Percentiles rank a stretch among this genome's conserved stretches.
These are phyloP conservation scores for Penicillium sp. DNA, from an alignment of 2,329 filamentous ascomycete species.

Conservation along the genomic window DNA sequence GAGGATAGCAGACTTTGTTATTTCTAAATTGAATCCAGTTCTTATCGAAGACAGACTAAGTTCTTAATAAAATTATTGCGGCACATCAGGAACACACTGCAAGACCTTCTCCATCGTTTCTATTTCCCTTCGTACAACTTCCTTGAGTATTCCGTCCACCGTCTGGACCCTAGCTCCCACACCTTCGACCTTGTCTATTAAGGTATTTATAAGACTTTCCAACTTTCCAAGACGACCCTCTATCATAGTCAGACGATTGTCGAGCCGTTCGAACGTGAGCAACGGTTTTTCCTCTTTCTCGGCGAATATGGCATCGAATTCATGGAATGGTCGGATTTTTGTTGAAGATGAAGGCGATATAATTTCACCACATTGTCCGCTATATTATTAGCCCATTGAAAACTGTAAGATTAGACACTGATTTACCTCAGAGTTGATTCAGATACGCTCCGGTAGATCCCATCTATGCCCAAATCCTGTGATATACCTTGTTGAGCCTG, in stretches of 20 bases:
- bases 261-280: background rate
- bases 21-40: too few relatives aligned
- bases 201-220: background rate
- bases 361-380: background rate
- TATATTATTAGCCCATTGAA: background rate
- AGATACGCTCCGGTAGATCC: too few relatives aligned
- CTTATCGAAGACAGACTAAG: too few relatives aligned
- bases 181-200: background rate
- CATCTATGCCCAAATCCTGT: background rate
- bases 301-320: background rate
- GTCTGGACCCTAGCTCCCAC: background rate
- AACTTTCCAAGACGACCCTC: background rate
- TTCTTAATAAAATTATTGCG: too few relatives aligned
- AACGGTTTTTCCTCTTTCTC: background rate
- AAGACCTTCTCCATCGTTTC: background rate
- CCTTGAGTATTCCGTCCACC: background rate
- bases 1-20: background rate
- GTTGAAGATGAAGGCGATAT: background rate
- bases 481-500: background rate
- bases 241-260: background rate
- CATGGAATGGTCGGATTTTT: background rate
- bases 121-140: background rate
- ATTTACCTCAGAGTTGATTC: background rate
- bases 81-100: too few relatives aligned
- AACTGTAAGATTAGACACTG: background rate